Base-by-base conservation (phyloP, 768 basidiomycete species). In the Mrakia frigida region DNA sequence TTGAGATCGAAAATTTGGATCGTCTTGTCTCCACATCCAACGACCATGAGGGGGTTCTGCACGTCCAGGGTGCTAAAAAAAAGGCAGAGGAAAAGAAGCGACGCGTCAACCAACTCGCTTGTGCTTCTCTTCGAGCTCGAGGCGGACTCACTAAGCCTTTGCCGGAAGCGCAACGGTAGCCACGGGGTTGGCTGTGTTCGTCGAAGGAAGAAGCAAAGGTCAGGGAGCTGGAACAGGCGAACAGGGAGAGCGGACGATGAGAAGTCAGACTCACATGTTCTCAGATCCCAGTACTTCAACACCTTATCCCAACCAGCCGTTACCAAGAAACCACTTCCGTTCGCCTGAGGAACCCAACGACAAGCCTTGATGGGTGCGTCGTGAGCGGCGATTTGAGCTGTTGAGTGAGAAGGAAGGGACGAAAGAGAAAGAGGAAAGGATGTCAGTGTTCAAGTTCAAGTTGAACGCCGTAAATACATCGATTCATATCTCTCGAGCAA, bases 271-370 rank as follows among this genome's bases (percentile, higher is more conserved):
- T 59, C n/a, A 74, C 77, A 59, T 11, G 68, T 74, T 28, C 73
- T 23, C 28, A 73, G 39, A 35, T 78, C 77, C 77, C 77, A 74
- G 79, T 94, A 95, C 87, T 94, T 96, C 81, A 98, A 84, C 2
- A 93, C 96, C 85, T 96, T 96, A 83, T 99, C 96, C 97, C 97
- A 99, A 72, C 93, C 94, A 10, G 94, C 97, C 0, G 96, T 98
- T 16, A 90, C 93, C 28, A 95, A 86, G 78, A 95, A 78, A 87
- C 88, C 39, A 89, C 89, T 81, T 76, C 79, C 78, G 75, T 63
- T 79, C 77, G 77, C 80, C 25, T 59, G 73, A 60, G 69, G 78
- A 75, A 78, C 86, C 89, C 91, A 94, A 73, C 89, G 87, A 53
- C 93, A 90, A 74, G 88, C 89, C 83, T 90, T 92, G 80, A 96